phyloP scores from a whole-genome alignment of 2,329 filamentous ascomycete species.

The Ceratocystis colombiana region DNA sequence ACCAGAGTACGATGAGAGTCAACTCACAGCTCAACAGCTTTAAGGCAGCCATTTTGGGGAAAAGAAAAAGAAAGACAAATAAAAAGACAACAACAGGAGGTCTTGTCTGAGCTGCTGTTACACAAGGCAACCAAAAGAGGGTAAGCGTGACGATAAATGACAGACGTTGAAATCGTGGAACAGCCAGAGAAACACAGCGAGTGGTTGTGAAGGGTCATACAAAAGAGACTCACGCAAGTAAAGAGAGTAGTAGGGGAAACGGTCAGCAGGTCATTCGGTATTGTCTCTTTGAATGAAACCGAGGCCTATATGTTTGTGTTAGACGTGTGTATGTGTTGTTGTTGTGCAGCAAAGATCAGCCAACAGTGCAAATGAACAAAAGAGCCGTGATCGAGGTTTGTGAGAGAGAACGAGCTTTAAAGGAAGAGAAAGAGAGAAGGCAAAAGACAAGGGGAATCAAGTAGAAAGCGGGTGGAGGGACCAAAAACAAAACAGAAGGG shows the following conservation, averaged over 20 bases:
- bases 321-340: not conserved
- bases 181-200: not conserved
- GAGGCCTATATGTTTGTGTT: not conserved
- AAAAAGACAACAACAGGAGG: not conserved
- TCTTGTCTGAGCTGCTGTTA: not conserved
- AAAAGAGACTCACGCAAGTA: not conserved
- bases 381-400: not conserved
- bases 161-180: conserved; percentile 5
- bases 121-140: not conserved
- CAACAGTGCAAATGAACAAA: not conserved
- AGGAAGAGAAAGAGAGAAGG: not conserved
- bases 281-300: not conserved
- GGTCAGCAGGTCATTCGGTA: not conserved
- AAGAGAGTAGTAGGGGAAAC: not conserved
- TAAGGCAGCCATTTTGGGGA: not conserved
- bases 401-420: not conserved
- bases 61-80: no score
- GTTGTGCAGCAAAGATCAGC: not conserved
- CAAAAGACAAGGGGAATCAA: not conserved
- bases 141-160: conserved; percentile 6
- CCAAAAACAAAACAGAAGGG: not conserved
- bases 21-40: not conserved
- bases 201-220: not conserved
- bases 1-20: not conserved
- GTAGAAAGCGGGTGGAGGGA: not conserved